These are phyloP conservation scores for Cadophora sp. DNA, from an alignment of 2,329 filamentous ascomycete genomes.

Conservation along the genomic window DNA sequence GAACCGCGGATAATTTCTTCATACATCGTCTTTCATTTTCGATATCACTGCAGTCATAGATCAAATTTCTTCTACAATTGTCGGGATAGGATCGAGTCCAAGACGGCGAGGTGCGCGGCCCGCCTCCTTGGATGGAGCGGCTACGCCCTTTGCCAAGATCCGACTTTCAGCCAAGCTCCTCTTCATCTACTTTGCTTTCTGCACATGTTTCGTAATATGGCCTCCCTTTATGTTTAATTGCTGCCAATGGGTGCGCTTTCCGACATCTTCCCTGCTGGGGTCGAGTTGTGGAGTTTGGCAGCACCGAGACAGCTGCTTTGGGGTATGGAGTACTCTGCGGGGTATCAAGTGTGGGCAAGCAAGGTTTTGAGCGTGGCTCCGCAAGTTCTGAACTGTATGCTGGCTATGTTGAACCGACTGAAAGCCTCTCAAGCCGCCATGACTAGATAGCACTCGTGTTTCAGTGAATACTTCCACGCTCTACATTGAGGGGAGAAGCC, in stretches of 20 bases:
- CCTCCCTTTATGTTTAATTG: background rate
- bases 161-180: background rate
- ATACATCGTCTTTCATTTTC: too few species aligned
- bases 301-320: background rate
- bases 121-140: background rate
- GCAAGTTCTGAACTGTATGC: background rate
- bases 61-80: background rate
- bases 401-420: background rate
- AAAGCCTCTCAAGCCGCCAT: background rate
- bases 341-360: background rate
- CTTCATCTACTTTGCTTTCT: background rate
- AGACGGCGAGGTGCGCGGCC: slow-evolving; percentile 3
- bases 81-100: background rate
- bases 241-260: slow-evolving; percentile 3
- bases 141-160: background rate
- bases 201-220: background rate
- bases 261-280: background rate
- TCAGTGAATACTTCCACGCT: background rate
- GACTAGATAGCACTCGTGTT: background rate
- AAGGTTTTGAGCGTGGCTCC: background rate
- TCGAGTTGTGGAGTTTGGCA: background rate
- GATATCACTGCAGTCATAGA: background rate
- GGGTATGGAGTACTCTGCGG: background rate
- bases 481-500: background rate
- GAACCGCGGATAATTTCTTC: background rate